Evolutionary conservation across 805 yeast genomes (phyloP), one percentile per base, ranked within the genome.

Genomic region (Pichia occidentalis): DNA sequence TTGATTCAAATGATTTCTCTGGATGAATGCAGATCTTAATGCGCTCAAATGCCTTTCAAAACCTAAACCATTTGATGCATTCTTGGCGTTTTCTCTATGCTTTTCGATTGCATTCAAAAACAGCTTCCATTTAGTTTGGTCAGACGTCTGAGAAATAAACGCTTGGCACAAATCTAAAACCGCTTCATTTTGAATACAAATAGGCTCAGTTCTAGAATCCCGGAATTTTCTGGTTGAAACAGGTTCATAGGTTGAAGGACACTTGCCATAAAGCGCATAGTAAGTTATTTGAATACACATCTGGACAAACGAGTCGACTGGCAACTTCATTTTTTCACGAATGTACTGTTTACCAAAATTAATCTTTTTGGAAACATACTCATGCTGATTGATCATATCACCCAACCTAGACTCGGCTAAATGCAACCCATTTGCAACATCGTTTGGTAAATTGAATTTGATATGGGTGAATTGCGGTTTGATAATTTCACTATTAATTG

Each of bases 11-110:
- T 60, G 47, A 5, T 71, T 73, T 28, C 68, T 60, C 49, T 70
- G 73, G 23, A 71, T 61, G 35, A 71, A 75, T 2, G 74, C 67
- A 24, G 79, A 76, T 32, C 75, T 66, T 32, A 83, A 59, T 0
- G 87, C 80, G 47, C 73, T 72, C 47, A 80, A 64, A 59, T 83
- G 90, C 45, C 85, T 70, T 53, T 80, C 88, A 53, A 78, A 83
- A 2, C 90, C 87, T 34, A 62, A 53, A 1, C 90, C 90, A 18
- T 59, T 54, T 60, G 77, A 68, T 0, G 85, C 79, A 23, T 57
- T 62, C 13, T 54, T 66, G 37, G 78, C 67, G 42, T 66, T 68
- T 7, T 53, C 49, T 2, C 69, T 62, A 52, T 82, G 88, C 20
- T 53, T 61, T 13, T 61, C 54, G 41, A 85, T 73, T 24, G 80